Evolutionary conservation across 73 alveolate species (phyloP), one percentile per base, ranked within the genome.

Genomic region (Paramecium biaurelia): DNA sequence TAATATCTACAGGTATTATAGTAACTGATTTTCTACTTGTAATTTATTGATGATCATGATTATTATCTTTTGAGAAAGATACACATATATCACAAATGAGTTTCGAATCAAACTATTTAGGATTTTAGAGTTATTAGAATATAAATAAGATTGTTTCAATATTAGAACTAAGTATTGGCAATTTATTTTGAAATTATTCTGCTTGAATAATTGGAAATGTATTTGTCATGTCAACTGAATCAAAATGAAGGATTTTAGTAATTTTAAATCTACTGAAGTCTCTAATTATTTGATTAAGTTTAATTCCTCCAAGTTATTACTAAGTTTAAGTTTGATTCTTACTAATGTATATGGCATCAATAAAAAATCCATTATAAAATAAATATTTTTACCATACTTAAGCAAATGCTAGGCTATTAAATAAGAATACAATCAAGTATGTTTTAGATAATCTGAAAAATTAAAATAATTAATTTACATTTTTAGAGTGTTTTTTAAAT

Each of bases 21-120:
- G 32, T 72, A 20, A 72, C 45, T 21, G 56, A 37, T 38, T 72
- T 72, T 34, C 58, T 30, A 12, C 56, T 72, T 2, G 38, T 20
- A 7, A 72, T 72, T 15, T 7, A 34, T 10, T 18, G 38, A 34
- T 32, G 9, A 35, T 72, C 8, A 34, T 32, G 9, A 35, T 72
- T 38, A 38, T 38, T 38, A 8, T 38, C 58, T 32, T 72, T 34
- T 28, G 9, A 35, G 14, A 28, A 38, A 14, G 86, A 32, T 37
- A 72, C 32, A 72, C 86, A 72, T 1, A 72, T 35, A 18, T 72
- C 86, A 72, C 45, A 72, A 14, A 72, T 30, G 18, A 72, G 59
- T 72, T 72, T 72, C 45, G 86, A 72, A 72, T 72, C 86, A 15
- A 34, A 72, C 7, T 72, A 35, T 72, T 72, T 72, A 72, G 32